A percentile compares a stretch with the other conserved stretches of the same genome.
phyloP scores from a whole-genome alignment of 495 filamentous ascomycete species.

The Darksidea phi region DNA sequence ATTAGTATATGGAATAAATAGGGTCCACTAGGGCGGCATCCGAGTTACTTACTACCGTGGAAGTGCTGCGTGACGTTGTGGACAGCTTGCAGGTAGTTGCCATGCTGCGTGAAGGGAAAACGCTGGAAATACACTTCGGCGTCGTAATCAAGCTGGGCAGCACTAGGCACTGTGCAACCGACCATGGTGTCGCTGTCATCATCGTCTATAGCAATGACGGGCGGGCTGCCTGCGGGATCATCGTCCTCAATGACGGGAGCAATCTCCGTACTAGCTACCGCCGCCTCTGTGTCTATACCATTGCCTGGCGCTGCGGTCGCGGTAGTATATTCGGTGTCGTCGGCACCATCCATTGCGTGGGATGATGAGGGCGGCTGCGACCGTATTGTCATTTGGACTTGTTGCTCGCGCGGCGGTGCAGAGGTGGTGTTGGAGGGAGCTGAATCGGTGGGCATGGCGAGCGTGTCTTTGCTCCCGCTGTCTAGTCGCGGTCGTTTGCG shows the following conservation, averaged over 20 bases:
- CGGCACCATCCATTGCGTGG: slow-evolving; percentile 14
- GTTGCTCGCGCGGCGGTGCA: slow-evolving; percentile 43
- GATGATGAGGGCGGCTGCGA: slow-evolving; percentile 46
- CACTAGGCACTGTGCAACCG: slow-evolving; percentile 14
- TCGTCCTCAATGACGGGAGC: slow-evolving; percentile 22
- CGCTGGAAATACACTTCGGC: slow-evolving; percentile 15
- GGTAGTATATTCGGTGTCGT: slow-evolving; percentile 7
- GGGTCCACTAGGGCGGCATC: not conserved
- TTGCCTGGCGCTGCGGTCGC: slow-evolving; percentile 7
- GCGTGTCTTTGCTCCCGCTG: slow-evolving; percentile 50
- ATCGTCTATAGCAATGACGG: slow-evolving; percentile 38
- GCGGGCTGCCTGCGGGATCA: slow-evolving; percentile 29
- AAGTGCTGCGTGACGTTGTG: slow-evolving; percentile 18
- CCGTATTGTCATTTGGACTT: slow-evolving; percentile 52
- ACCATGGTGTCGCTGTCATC: slow-evolving; percentile 34
- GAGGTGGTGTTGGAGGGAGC: slow-evolving; percentile 26
- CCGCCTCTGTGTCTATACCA: slow-evolving; percentile 16
- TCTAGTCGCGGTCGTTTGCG: slow-evolving; percentile 66
- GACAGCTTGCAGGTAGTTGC: slow-evolving; percentile 18
- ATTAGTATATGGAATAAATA: slow-evolving; percentile 5
- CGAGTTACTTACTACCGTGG: slow-evolving; percentile 7
- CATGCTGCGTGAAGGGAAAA: slow-evolving; percentile 27
- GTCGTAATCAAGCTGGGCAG: slow-evolving; percentile 34
- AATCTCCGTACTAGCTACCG: slow-evolving; percentile 15
- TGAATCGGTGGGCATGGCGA: slow-evolving; percentile 45